A percentile compares a stretch with the other conserved stretches of the same genome.
Conservation (phyloP, 2,329 filamentous ascomycete genomes). For the Myotisia sp. region DNA sequence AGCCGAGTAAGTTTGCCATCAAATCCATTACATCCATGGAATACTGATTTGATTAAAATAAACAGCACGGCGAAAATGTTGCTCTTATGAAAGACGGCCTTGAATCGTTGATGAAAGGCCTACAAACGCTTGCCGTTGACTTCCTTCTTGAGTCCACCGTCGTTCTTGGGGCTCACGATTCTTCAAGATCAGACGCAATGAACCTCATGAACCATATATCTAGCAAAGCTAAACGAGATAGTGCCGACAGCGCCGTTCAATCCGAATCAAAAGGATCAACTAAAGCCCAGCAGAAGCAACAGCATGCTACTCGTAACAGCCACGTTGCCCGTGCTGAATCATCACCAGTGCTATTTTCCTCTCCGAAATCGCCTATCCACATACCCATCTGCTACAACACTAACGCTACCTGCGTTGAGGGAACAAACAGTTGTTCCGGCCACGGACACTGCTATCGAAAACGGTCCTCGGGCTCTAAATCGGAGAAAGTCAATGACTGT, state of each 20-base stretch:
- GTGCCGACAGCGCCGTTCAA: too few species aligned
- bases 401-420: conserved; percentile 50
- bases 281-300: conserved; percentile 5
- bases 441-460: conserved; percentile 65
- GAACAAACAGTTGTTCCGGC: conserved; percentile 66
- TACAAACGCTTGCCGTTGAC: conserved; percentile 32
- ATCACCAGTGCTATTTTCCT: too few species aligned
- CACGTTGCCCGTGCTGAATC: conserved; percentile 25
- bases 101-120: conserved; percentile 2
- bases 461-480: conserved; percentile 36
- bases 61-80: too few species aligned
- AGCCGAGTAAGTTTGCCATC: too few species aligned
- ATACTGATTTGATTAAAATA: too few species aligned
- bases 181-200: too few species aligned
- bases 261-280: too few species aligned
- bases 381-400: conserved; percentile 64
- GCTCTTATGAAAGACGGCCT: too few species aligned
- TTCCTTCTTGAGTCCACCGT: conserved; percentile 44
- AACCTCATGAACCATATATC: too few species aligned
- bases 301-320: conserved; percentile 14
- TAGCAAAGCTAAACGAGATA: conserved; percentile 1
- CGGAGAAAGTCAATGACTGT: conserved; percentile 43
- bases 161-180: too few species aligned
- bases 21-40: too few species aligned
- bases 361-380: conserved; percentile 30